A percentile compares a stretch with the other conserved stretches of the same genome.
phyloP scores from a whole-genome alignment of 352 stramenopile genomes.

The Aphanomyces astaci region DNA sequence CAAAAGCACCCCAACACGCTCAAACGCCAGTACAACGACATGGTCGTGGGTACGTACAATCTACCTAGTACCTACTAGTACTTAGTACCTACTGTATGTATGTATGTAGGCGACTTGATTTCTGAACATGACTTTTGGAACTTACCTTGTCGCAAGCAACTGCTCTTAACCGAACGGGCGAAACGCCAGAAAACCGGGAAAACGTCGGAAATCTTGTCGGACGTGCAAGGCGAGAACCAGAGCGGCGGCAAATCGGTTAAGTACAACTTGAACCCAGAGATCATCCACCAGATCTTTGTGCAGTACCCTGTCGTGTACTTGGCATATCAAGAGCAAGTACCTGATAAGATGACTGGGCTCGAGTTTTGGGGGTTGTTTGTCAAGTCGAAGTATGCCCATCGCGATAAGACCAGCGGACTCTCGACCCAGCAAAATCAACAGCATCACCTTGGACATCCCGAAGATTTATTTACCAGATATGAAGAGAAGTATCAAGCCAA shows the following conservation, averaged over 20 bases:
- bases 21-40: conserved; percentile 79
- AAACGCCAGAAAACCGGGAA: conserved; percentile 82
- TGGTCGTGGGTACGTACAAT: conserved; percentile 75
- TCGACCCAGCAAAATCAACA: no score
- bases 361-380: conserved; percentile 86
- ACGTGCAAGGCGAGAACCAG: conserved; percentile 65
- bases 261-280: conserved; percentile 84
- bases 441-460: conserved; percentile 10
- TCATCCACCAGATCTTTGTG: conserved; percentile 87
- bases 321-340: conserved; percentile 76
- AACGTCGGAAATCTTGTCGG: conserved; percentile 75
- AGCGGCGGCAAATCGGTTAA: conserved; percentile 71
- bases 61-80: no score
- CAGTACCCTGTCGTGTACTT: conserved; percentile 82
- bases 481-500: background rate
- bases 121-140: conserved; percentile 82
- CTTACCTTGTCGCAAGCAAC: conserved; percentile 47
- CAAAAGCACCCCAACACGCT: conserved; percentile 57
- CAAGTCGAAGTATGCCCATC: conserved; percentile 86
- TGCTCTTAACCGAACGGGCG: conserved; percentile 73
- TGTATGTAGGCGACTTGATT: conserved; percentile 57
- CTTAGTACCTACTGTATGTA: no score
- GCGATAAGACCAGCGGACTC: conserved; percentile 29
- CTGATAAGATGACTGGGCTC: conserved; percentile 83
- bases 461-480: conserved; percentile 24